Conservation (phyloP, 2,329 filamentous ascomycete species). For the Phialophora tarda region DNA sequence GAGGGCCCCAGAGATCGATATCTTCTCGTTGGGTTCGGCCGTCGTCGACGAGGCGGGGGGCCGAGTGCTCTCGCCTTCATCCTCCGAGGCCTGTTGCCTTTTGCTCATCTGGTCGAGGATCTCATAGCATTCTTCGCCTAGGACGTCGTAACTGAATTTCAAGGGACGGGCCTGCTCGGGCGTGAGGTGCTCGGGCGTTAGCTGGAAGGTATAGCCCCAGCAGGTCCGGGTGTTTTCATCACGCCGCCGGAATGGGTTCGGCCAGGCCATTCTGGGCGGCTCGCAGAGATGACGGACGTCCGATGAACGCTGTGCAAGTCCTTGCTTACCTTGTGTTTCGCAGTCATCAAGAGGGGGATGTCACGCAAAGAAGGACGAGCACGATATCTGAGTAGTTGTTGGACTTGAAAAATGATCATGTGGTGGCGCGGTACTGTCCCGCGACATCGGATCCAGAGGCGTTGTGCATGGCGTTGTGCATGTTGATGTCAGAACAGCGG, state of each 20-base stretch:
- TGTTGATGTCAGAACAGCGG: too few species aligned
- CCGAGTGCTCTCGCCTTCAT: neutral
- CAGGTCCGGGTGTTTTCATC: constrained; percentile 42
- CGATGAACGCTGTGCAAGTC: too few species aligned
- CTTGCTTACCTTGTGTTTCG: too few species aligned
- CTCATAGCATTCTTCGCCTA: constrained; percentile 70
- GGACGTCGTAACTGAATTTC: constrained; percentile 70
- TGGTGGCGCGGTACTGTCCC: too few species aligned
- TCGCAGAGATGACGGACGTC: too few species aligned
- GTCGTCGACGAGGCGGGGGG: neutral
- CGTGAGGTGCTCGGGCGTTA: constrained; percentile 68
- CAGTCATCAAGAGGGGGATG: too few species aligned
- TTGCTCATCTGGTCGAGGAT: constrained; percentile 58
- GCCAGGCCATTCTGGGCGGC: constrained; percentile 39
- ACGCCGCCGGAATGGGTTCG: constrained; percentile 41
- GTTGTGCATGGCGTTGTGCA: too few species aligned
- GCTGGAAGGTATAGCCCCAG: constrained; percentile 73
- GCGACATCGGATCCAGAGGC: too few species aligned
- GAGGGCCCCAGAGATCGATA: neutral
- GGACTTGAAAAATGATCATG: too few species aligned
- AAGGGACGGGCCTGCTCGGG: constrained; percentile 64
- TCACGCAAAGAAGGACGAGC: too few species aligned
- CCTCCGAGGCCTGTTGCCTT: constrained; percentile 59
- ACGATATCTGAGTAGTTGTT: too few species aligned
- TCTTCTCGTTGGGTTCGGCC: too few species aligned